Evolutionary conservation across 768 basidiomycete genomes (phyloP).

Genomic region (Ramaria sp.): DNA sequence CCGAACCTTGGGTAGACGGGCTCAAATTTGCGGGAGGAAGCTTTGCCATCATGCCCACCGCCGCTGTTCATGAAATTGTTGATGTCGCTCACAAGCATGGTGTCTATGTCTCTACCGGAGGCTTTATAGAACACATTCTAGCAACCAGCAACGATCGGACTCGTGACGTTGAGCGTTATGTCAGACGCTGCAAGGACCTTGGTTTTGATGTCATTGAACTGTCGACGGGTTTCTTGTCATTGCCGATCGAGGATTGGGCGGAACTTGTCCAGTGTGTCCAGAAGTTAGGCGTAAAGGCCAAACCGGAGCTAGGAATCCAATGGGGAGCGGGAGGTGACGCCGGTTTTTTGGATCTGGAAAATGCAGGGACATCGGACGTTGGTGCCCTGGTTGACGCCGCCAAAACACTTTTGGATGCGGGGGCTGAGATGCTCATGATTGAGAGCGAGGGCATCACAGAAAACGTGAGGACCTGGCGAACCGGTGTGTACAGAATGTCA

Average conservation of each 20-base stretch:
- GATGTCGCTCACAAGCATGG: slow-evolving; percentile 30
- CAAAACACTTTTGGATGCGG: slow-evolving; percentile 29
- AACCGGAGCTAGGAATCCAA: slow-evolving; percentile 35
- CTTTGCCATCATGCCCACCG: slow-evolving; percentile 32
- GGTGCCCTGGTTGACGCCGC: slow-evolving; percentile 31
- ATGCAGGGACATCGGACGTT: slow-evolving; percentile 28
- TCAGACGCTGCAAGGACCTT: slow-evolving; percentile 26
- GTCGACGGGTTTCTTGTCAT: slow-evolving; percentile 35
- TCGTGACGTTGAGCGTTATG: slow-evolving; percentile 24
- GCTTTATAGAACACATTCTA: slow-evolving; percentile 29
- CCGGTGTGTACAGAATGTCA: neutral
- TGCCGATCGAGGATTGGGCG: slow-evolving; percentile 33
- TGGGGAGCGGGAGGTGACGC: slow-evolving; percentile 36
- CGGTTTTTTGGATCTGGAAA: slow-evolving; percentile 26
- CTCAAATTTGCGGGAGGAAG: slow-evolving; percentile 35
- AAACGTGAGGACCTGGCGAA: slow-evolving; percentile 29
- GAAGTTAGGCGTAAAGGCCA: slow-evolving; percentile 29
- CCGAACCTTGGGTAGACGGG: slow-evolving; percentile 33
- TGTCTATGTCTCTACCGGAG: slow-evolving; percentile 32
- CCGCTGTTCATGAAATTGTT: slow-evolving; percentile 26
- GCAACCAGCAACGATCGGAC: slow-evolving; percentile 24
- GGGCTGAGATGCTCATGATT: slow-evolving; percentile 35
- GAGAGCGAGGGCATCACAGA: slow-evolving; percentile 38
- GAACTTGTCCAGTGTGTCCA: slow-evolving; percentile 28
- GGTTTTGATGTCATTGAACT: slow-evolving; percentile 36